Percentiles rank a stretch among this genome's conserved stretches.
These are phyloP conservation scores for Ceratocystis destructans DNA, from an alignment of 2,329 filamentous ascomycete species.

Conservation along the genomic window DNA sequence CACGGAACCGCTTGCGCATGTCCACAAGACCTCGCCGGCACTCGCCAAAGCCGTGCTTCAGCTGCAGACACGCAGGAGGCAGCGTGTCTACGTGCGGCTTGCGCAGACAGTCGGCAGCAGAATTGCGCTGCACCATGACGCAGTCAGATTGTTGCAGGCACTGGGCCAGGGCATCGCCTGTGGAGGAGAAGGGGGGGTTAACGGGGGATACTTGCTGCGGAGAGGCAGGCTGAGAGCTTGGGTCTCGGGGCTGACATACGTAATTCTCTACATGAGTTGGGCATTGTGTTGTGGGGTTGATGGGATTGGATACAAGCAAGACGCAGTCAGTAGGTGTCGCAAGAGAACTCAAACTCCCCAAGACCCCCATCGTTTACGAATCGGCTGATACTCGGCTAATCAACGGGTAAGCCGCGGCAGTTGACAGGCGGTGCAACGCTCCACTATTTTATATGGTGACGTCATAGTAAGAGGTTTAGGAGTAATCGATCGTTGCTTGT, in stretches of 20 bases:
- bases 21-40: slow-evolving; percentile 95
- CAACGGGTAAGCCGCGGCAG: background rate
- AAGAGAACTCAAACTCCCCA: too few relatives aligned
- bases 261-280: slow-evolving; percentile 92
- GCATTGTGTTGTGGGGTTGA: slow-evolving; percentile 45
- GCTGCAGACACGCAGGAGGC: slow-evolving; percentile 77
- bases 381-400: background rate
- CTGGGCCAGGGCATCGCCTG: slow-evolving; percentile 81
- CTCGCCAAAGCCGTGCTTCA: slow-evolving; percentile 84
- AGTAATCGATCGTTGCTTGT: too few relatives aligned
- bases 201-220: background rate
- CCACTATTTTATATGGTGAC: background rate
- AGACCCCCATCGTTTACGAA: too few relatives aligned
- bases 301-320: too few relatives aligned
- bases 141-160: slow-evolving; percentile 96
- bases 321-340: too few relatives aligned
- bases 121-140: slow-evolving; percentile 81
- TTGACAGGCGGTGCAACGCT: background rate
- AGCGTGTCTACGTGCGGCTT: slow-evolving; percentile 68
- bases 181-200: slow-evolving; percentile 1
- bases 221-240: slow-evolving; percentile 1
- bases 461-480: background rate
- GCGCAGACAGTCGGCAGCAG: slow-evolving; percentile 75
- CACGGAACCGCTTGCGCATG: slow-evolving; percentile 96
- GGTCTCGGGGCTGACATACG: slow-evolving; percentile 43